Conservation (phyloP, 345 rosid species). For the Mangifera indica region DNA sequence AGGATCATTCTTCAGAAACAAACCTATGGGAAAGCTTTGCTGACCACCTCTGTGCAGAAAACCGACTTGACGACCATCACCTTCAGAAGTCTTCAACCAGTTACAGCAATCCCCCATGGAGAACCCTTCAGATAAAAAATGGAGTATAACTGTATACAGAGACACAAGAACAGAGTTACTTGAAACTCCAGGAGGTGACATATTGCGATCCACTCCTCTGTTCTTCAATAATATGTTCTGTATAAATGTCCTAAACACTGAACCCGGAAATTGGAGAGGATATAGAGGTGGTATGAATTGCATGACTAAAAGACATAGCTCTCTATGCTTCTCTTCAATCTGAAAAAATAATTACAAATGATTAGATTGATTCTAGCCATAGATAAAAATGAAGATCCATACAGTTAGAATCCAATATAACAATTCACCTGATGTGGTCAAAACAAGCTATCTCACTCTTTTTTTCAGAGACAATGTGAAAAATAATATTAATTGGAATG, state of each 20-base stretch:
- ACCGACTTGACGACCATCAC: constrained; percentile 49
- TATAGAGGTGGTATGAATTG: constrained; percentile 76
- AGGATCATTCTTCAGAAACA: constrained; percentile 77
- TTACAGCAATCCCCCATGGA: constrained; percentile 44
- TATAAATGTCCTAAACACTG: constrained; percentile 80
- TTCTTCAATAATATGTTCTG: constrained; percentile 84
- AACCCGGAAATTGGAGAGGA: constrained; percentile 83
- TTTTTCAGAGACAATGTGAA: too few relatives aligned
- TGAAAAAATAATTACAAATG: constrained; percentile 24
- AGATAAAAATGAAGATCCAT: background rate
- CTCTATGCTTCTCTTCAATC: constrained; percentile 97
- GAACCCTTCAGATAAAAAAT: constrained; percentile 92
- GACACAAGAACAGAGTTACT: constrained; percentile 89
- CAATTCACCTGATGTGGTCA: background rate
- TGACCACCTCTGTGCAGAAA: constrained; percentile 96
- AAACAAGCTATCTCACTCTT: too few relatives aligned
- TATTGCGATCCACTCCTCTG: constrained; percentile 78
- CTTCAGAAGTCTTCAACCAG: constrained; percentile 55
- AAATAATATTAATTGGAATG: too few relatives aligned
- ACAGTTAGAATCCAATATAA: background rate
- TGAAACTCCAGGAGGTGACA: constrained; percentile 79
- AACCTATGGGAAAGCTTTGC: constrained; percentile 73
- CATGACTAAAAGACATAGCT: constrained; percentile 86
- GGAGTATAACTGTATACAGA: constrained; percentile 76
- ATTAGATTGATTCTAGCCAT: background rate